These are phyloP conservation scores for Dipodascus albidus DNA, from an alignment of 805 yeast genomes.

Conservation along the genomic window DNA sequence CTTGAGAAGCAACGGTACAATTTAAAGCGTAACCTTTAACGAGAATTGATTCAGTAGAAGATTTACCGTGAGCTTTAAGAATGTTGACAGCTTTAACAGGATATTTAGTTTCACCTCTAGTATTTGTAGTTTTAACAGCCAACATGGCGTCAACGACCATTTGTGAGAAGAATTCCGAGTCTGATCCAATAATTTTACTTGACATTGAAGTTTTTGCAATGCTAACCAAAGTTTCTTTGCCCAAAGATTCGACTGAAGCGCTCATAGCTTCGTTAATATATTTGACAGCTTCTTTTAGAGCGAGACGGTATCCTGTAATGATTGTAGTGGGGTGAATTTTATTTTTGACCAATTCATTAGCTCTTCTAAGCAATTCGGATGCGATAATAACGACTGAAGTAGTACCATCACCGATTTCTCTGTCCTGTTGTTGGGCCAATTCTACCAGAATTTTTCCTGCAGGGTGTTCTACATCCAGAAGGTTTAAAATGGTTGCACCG, in stretches of 20 bases:
- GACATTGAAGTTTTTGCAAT: conserved; percentile 98
- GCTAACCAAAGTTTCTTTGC: conserved; percentile 75
- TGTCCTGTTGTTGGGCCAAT: conserved; percentile 95
- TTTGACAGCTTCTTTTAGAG: conserved; percentile 80
- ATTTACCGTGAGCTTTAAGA: conserved; percentile 93
- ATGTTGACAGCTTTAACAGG: conserved; percentile 97
- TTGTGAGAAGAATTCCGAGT: conserved; percentile 77
- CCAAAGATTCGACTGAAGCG: conserved; percentile 61
- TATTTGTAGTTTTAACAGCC: conserved; percentile 83
- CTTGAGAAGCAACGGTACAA: conserved; percentile 95
- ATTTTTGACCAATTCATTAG: conserved; percentile 85
- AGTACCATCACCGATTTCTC: conserved; percentile 98
- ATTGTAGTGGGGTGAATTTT: conserved; percentile 97
- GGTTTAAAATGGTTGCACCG: conserved; percentile 89
- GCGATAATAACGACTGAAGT: conserved; percentile 96
- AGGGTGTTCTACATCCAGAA: conserved; percentile 95
- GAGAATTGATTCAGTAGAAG: conserved; percentile 73
- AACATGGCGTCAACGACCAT: conserved; percentile 93
- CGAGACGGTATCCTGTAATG: conserved; percentile 91
- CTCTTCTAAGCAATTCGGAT: conserved; percentile 80
- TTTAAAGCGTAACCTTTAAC: conserved; percentile 93
- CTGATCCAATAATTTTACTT: conserved; percentile 89
- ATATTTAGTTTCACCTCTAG: conserved; percentile 79
- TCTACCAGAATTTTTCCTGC: conserved; percentile 97
- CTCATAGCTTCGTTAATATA: conserved; percentile 80